These are phyloP conservation scores for Monilinia fructigena DNA, from an alignment of 2,329 filamentous ascomycete genomes.

Conservation along the genomic window DNA sequence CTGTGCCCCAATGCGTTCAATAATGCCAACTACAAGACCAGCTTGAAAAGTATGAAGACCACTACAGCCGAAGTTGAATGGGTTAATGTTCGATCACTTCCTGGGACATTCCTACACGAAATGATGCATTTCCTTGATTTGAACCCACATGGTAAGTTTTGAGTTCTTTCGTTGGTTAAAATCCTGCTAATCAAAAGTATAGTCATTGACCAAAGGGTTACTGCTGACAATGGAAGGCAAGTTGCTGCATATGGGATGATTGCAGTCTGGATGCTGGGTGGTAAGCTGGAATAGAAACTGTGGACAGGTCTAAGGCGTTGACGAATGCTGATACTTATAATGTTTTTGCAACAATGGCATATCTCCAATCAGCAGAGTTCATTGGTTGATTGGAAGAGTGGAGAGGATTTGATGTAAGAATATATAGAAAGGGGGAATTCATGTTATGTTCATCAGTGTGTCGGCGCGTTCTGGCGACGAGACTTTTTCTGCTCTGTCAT, in stretches of 20 bases:
- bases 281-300: slow-evolving; percentile 9
- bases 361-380: slow-evolving; percentile 13
- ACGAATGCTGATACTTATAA: slow-evolving; percentile 17
- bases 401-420: too few relatives aligned
- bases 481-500: neutral
- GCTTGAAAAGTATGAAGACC: slow-evolving; percentile 15
- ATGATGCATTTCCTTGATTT: slow-evolving; percentile 22
- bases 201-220: slow-evolving; percentile 13
- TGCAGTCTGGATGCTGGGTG: slow-evolving; percentile 14
- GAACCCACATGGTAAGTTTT: slow-evolving; percentile 14
- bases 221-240: neutral
- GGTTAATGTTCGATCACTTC: slow-evolving; percentile 15
- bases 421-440: too few relatives aligned
- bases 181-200: neutral
- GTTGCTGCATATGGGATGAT: slow-evolving; percentile 8
- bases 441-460: too few relatives aligned
- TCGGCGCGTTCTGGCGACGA: too few relatives aligned
- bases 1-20: slow-evolving; percentile 16
- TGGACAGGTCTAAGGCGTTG: slow-evolving; percentile 17
- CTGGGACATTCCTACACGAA: slow-evolving; percentile 16
- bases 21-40: slow-evolving; percentile 13
- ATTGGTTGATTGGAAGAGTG: neutral
- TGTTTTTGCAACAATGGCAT: slow-evolving; percentile 21
- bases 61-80: slow-evolving; percentile 3
- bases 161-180: neutral